phyloP scores from a whole-genome alignment of 768 basidiomycete species.

The Phanerochaete carnosa region DNA sequence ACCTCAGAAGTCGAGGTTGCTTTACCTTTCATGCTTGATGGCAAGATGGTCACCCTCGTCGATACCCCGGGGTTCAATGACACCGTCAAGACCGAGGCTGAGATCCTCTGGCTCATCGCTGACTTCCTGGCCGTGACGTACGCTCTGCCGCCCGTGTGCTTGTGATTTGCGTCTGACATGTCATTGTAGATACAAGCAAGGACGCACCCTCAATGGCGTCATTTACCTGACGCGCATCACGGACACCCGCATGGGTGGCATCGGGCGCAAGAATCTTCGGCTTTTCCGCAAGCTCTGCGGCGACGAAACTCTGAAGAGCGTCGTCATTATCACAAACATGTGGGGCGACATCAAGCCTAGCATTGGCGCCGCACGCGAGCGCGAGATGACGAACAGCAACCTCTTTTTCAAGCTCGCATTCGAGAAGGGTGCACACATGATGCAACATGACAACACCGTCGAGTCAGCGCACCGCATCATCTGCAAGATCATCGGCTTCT shows the following conservation, averaged over 20 bases:
- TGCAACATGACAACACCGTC: constrained; percentile 39
- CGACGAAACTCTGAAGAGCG: constrained; percentile 42
- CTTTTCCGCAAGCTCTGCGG: constrained; percentile 54
- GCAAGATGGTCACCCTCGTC: constrained; percentile 5
- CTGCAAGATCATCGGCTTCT: constrained; percentile 36
- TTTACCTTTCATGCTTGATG: constrained; percentile 1
- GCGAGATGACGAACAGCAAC: no score
- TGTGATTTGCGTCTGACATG: no score
- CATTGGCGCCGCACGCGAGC: constrained; percentile 36
- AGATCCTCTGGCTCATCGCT: constrained; percentile 28
- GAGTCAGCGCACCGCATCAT: constrained; percentile 42
- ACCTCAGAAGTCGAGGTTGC: constrained; percentile 3
- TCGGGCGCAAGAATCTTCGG: constrained; percentile 36
- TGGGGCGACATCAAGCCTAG: constrained; percentile 42
- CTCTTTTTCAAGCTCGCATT: constrained; percentile 50
- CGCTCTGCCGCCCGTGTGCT: background rate
- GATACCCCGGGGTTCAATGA: constrained; percentile 20
- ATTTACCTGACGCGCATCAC: constrained; percentile 20
- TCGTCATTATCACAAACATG: constrained; percentile 53
- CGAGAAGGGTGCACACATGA: constrained; percentile 42
- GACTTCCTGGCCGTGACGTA: background rate
- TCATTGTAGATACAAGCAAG: constrained; percentile 14
- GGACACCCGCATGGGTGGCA: constrained; percentile 14
- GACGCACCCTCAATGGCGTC: constrained; percentile 14
- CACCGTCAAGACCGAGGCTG: constrained; percentile 22